phyloP scores from a whole-genome alignment of 1,284 basidiomycete species.

The Microbotryum saponariae region DNA sequence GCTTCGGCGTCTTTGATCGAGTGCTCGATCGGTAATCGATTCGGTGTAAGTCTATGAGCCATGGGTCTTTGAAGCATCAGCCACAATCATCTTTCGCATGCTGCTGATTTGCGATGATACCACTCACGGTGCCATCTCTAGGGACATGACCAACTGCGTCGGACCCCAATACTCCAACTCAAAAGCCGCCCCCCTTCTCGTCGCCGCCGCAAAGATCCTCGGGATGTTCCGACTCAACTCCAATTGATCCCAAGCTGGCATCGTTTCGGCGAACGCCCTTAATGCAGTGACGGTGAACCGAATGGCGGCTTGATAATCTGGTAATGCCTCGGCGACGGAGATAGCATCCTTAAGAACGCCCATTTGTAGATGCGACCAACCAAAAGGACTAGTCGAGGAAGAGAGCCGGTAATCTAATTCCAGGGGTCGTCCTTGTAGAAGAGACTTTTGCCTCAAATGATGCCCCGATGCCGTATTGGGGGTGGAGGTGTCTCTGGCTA shows the following conservation, averaged over 20 bases:
- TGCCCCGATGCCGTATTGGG: neutral
- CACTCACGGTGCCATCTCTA: conserved; percentile 26
- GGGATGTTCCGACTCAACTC: conserved; percentile 31
- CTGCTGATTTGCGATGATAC: too few relatives aligned
- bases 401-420: conserved; percentile 41
- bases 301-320: conserved; percentile 36
- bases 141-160: conserved; percentile 30
- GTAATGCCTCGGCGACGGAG: conserved; percentile 73
- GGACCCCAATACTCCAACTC: conserved; percentile 43
- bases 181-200: conserved; percentile 17
- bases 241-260: conserved; percentile 37
- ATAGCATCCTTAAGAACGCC: conserved; percentile 85
- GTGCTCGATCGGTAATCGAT: conserved; percentile 66
- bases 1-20: conserved; percentile 27
- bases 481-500: neutral
- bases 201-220: conserved; percentile 28
- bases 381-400: neutral
- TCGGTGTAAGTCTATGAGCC: conserved; percentile 55
- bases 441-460: conserved; percentile 4
- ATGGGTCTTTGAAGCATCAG: too few relatives aligned
- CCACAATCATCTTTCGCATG: too few relatives aligned
- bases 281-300: conserved; percentile 31
- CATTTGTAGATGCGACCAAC: conserved; percentile 72
- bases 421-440: conserved; percentile 34
- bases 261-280: conserved; percentile 32